A percentile compares a stretch with the other conserved stretches of the same genome.
These are phyloP conservation scores for Pelargonium citronellum DNA, from an alignment of 441 rosid species.

Conservation along the genomic window DNA sequence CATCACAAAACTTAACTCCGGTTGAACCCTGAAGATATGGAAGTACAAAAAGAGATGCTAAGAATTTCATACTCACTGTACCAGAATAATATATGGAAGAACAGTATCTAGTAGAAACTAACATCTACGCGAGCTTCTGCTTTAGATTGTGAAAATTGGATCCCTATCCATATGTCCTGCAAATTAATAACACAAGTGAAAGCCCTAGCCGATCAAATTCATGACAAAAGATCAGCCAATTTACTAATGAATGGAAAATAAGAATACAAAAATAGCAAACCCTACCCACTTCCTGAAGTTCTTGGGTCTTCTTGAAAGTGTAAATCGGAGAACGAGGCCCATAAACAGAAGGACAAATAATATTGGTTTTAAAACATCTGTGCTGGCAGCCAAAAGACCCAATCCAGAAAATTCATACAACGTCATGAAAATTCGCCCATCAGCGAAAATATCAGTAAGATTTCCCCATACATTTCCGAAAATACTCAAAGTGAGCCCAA, in stretches of 20 bases:
- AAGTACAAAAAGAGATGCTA: conserved; percentile 15
- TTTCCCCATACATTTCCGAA: conserved; percentile 56
- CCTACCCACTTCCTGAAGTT: conserved; percentile 95
- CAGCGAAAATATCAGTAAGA: conserved; percentile 52
- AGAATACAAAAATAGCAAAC: conserved; percentile 12
- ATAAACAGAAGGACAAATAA: conserved; percentile 59
- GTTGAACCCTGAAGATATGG: conserved; percentile 70
- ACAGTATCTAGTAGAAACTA: conserved; percentile 29
- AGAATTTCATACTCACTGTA: conserved; percentile 23
- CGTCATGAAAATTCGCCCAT: conserved; percentile 63
- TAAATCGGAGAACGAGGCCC: conserved; percentile 87
- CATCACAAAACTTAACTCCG: conserved; percentile 78
- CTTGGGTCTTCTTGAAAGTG: conserved; percentile 85
- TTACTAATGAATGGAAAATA: conserved; percentile 12
- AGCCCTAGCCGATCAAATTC: conserved; percentile 2
- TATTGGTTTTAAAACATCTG: conserved; percentile 75
- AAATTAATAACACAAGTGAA: conserved; percentile 22
- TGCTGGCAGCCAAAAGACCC: conserved; percentile 74
- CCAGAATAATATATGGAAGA: conserved; percentile 9
- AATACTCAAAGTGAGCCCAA: conserved; percentile 45
- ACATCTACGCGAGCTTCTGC: conserved; percentile 99
- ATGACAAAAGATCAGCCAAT: neutral
- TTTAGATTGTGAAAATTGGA: conserved; percentile 91
- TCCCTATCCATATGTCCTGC: conserved; percentile 96
- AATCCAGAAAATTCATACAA: conserved; percentile 57